Percentiles rank a stretch among this genome's conserved stretches.
Evolutionary conservation across 106 monocot species (phyloP).

Genomic region (Narthecium ossifragum): DNA sequence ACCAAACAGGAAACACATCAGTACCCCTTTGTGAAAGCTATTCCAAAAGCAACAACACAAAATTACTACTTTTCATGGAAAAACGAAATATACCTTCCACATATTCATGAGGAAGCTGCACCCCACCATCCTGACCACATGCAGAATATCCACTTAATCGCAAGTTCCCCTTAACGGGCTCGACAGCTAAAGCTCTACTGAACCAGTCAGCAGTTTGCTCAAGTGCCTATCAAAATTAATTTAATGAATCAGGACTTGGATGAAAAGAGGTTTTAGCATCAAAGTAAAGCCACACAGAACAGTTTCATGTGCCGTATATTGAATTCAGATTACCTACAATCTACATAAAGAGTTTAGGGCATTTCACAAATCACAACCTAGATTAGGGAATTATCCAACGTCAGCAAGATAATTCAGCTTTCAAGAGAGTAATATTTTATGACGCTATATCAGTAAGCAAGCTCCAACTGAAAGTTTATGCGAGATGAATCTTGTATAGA

Average conservation of each 20-base stretch:
- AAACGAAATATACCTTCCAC: slow-evolving; percentile 52
- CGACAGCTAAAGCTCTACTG: slow-evolving; percentile 76
- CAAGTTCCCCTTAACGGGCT: slow-evolving; percentile 93
- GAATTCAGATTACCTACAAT: too few relatives aligned
- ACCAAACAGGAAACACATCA: too few relatives aligned
- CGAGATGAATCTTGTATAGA: too few relatives aligned
- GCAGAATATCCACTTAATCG: slow-evolving; percentile 97
- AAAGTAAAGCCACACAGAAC: slow-evolving; percentile 63
- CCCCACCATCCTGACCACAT: slow-evolving; percentile 99
- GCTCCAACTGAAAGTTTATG: too few relatives aligned
- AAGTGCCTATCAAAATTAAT: slow-evolving; percentile 44
- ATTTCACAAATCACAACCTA: too few relatives aligned
- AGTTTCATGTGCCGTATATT: too few relatives aligned
- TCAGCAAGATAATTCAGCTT: too few relatives aligned
- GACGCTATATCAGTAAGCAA: too few relatives aligned
- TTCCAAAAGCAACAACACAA: not conserved
- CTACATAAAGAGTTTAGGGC: too few relatives aligned
- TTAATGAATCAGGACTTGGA: not conserved
- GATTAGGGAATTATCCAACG: too few relatives aligned
- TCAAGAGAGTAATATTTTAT: too few relatives aligned
- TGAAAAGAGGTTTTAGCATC: not conserved
- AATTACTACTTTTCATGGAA: not conserved
- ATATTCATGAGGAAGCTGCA: slow-evolving; percentile 94
- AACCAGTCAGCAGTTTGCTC: slow-evolving; percentile 96
- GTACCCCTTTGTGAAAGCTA: too few relatives aligned